Evolutionary conservation across 73 alveolate genomes (phyloP), one percentile per base, ranked within the genome.

Genomic region (Durusdinium trenchii): DNA sequence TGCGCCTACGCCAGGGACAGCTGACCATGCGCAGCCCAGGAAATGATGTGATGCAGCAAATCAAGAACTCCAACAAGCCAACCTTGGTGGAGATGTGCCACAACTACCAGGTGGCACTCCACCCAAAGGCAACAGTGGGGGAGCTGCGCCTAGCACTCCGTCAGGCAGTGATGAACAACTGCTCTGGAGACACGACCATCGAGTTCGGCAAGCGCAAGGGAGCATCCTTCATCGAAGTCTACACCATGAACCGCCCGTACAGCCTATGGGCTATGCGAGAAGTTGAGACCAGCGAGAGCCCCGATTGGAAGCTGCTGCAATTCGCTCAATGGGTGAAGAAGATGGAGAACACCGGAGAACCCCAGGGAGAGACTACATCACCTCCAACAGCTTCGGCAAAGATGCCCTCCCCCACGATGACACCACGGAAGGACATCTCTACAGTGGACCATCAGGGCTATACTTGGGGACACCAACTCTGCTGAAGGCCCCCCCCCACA

Each of bases 251-350:
- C 82, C 95, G 67, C 50, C 48, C 40, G 7, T 86, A 86, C 48
- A 36, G 23, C 32, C 51, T 30, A 67, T 86, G 95, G 95, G 95
- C 95, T 6, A 16, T 61, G 40, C 20, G 36, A 20, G 94, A 84
- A 40, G 79, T 84, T 12, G 47, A 84, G 78, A 3, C 30, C 35
- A 26, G 79, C 76, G 7, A 26, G 43, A 42, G 38, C 18, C 79
- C 94, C 3, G 94, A 84, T 57, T 84, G 76, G 78, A 32, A 78
- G 57, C 78, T 84, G 79, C 40, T 84, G 52, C 94, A 57, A 54
- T 40, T 84, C 32, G 94, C 94, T 3, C 50, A 40, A 7, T 84
- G 94, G 94, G 94, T 54, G 7, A 36, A 35, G 52, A 47, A 51
- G 78, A 36, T 84, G 94, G 12, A n/a, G 43, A 57, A 84, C 78